phyloP scores from a whole-genome alignment of 352 stramenopile species.

The Globisporangium takayamanum region DNA sequence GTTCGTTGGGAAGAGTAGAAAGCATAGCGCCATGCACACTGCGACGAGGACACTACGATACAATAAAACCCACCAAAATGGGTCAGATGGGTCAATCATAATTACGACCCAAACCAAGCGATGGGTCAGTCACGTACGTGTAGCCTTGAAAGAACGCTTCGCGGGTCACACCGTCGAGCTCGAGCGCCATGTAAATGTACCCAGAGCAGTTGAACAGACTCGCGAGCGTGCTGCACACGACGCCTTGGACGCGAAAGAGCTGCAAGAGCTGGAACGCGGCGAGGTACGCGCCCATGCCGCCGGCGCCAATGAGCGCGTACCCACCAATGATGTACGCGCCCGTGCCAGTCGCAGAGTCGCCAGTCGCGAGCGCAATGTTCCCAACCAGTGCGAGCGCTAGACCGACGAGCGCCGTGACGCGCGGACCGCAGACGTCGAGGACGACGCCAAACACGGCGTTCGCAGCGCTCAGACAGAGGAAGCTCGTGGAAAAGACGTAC shows the following conservation, averaged over 20 bases:
- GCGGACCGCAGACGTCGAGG: constrained; percentile 59
- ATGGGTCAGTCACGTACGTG: constrained; percentile 26
- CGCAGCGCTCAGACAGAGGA: constrained; percentile 71
- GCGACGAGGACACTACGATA: constrained; percentile 34
- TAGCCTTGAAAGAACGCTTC: constrained; percentile 51
- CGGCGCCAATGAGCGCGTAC: constrained; percentile 60
- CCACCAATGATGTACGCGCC: constrained; percentile 57
- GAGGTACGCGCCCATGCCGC: constrained; percentile 71
- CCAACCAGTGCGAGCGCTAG: constrained; percentile 39
- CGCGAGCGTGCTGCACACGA: constrained; percentile 74
- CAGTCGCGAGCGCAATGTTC: constrained; percentile 53
- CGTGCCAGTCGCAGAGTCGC: constrained; percentile 41
- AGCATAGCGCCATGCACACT: constrained; percentile 37
- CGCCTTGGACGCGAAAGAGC: constrained; percentile 64
- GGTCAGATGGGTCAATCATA: neutral
- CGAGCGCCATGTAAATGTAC: constrained; percentile 81
- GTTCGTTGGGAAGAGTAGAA: constrained; percentile 68
- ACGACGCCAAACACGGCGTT: constrained; percentile 77
- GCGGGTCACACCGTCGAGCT: constrained; percentile 42
- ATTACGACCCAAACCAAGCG: neutral
- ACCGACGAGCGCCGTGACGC: constrained; percentile 45
- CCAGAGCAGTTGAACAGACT: constrained; percentile 83
- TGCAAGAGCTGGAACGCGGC: constrained; percentile 77
- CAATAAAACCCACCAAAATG: constrained; percentile 4
- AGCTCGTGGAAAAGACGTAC: constrained; percentile 73